Percentiles rank a stretch among this genome's conserved stretches.
Evolutionary conservation across 2,329 filamentous ascomycete genomes (phyloP).

Genomic region (Macroventuria anomochaeta): DNA sequence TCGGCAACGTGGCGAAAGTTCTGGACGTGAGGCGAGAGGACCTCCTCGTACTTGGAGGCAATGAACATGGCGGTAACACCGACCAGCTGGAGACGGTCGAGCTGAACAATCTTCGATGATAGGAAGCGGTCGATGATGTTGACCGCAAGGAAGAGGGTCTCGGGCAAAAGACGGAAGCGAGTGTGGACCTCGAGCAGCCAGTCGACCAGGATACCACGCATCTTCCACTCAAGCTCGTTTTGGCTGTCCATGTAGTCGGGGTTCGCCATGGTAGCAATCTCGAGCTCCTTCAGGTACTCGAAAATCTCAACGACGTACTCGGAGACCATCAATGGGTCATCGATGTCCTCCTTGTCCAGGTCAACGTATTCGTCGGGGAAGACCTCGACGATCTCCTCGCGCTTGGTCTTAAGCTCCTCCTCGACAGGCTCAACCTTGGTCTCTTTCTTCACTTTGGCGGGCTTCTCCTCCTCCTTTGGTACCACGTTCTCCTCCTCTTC

Average conservation of each 20-base stretch:
- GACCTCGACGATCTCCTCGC: conserved; percentile 34
- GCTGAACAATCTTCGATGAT: conserved; percentile 91
- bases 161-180: conserved; percentile 91
- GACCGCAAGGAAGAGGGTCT: conserved; percentile 94
- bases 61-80: conserved; percentile 99
- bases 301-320: conserved; percentile 98
- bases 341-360: conserved; percentile 84
- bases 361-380: conserved; percentile 54
- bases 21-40: conserved; percentile 92
- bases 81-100: conserved; percentile 94
- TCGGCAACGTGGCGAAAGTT: conserved; percentile 98
- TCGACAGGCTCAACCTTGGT: conserved; percentile 51
- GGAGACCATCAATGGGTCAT: conserved; percentile 96
- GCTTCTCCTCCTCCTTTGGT: conserved; percentile 61
- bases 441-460: conserved; percentile 56
- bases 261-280: conserved; percentile 82
- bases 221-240: conserved; percentile 97
- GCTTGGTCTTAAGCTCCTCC: conserved; percentile 24
- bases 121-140: conserved; percentile 99
- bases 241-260: conserved; percentile 95
- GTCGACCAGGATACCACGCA: conserved; percentile 94
- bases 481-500: conserved; percentile 14
- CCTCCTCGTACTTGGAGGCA: conserved; percentile 98
- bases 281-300: conserved; percentile 88
- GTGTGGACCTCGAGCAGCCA: conserved; percentile 99